Base-by-base conservation (phyloP, 805 yeast genomes). In the Monosporozyma unispora region DNA sequence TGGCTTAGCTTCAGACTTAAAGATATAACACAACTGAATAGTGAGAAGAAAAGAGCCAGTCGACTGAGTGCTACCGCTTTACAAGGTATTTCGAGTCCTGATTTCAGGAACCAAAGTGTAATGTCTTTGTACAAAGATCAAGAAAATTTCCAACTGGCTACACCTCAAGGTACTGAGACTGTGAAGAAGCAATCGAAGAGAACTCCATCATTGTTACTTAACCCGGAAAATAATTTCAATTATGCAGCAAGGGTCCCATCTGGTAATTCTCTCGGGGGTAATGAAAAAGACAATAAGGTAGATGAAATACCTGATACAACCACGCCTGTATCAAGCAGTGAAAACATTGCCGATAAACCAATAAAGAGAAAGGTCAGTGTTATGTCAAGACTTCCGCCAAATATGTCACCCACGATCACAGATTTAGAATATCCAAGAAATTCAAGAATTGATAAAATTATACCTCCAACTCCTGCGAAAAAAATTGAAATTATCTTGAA, bases 401-500 rank as follows among this genome's bases (percentile, higher is more conserved):
- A 55, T 44, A 53, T 63, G 11, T 57, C 67, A 16, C 49, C 57
- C 4, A 48, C 60, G 5, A 62, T 65, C 16, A 61, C 57, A 49
- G 64, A 60, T 28, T 46, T 68, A 1, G 66, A 64, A 57, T 82
- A 54, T 61, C 87, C 81, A 37, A 63, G 50, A 61, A 75, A 52
- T 59, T 80, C 60, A 57, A 71, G 58, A 65, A 75, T 55, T 44
- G 63, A 56, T 54, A 63, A 59, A 31, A 72, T 84, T 12, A 64
- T 79, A 6, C 88, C 90, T 2, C 78, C 82, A 3, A 82, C 89
- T 0, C 90, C 87, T 0, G 80, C 79, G 8, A 82, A 77, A 59
- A 81, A 78, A 53, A 75, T 81, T 74, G 82, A 78, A 33, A 54
- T 72, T 39, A 62, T 66, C 4, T 55, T 71, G 14, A 62, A 62